Percentiles rank a stretch among this genome's conserved stretches.
phyloP scores from a whole-genome alignment of 495 filamentous ascomycete genomes.

The Daldinia loculata region DNA sequence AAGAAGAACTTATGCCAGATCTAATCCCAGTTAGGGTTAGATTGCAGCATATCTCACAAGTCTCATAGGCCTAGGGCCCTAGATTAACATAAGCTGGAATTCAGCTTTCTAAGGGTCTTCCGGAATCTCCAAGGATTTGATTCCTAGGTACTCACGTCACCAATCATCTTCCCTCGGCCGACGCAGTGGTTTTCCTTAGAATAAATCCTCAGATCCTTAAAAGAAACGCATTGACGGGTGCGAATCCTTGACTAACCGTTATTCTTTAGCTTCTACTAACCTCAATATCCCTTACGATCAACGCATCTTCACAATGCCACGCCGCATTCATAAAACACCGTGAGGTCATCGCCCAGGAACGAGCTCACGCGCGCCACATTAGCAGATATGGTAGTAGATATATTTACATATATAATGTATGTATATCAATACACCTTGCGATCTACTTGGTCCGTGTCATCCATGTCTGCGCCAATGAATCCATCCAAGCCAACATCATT shows the following conservation, averaged over 20 bases:
- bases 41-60: too few relatives aligned
- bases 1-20: background rate
- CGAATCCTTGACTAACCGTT: background rate
- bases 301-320: background rate
- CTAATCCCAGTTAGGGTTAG: background rate
- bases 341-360: background rate
- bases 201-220: background rate
- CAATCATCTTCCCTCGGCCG: slow-evolving; percentile 1
- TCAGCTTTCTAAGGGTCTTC: background rate
- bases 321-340: background rate
- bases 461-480: background rate
- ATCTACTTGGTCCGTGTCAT: background rate
- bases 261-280: background rate
- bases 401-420: background rate
- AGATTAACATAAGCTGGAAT: background rate
- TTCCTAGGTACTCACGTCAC: background rate
- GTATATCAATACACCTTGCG: too few relatives aligned
- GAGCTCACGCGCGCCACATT: background rate
- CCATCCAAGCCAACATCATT: background rate
- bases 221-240: background rate
- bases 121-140: background rate
- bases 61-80: too few relatives aligned
- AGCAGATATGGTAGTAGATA: background rate
- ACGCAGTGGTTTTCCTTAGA: background rate
- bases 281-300: background rate